Evolutionary conservation across 129 eudicot species (phyloP), one percentile per base, ranked within the genome.

Genomic region (Centaurea solstitialis): DNA sequence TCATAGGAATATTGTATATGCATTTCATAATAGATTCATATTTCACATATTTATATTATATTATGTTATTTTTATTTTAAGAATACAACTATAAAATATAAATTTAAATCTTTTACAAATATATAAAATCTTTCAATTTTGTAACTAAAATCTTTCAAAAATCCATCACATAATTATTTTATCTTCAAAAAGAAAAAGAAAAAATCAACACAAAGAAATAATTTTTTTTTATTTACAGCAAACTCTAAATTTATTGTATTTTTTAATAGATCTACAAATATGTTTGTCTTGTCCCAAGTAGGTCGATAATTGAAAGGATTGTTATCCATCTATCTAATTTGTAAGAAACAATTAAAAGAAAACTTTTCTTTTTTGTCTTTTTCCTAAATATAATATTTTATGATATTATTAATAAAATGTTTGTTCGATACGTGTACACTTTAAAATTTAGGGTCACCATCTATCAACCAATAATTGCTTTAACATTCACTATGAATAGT

Each of bases 381-480:
- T 17, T n/a, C 18, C 22, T 17, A 50, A 50, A 15, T 38, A 13
- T 76, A 6, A 1, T 7, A 67, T 1, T 5, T 18, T 69, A 13
- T 45, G 0, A 24, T 9, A 28, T 30, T 33, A 18, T 6, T 68
- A 0, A 43, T 47, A 47, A 77, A 78, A 41, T 18, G 45, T 78
- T 45, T 10, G 43, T 53, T 47, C 20, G 7, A 18, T 78, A 69
- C 75, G 76, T 78, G 68, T 45, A 69, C 53, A 78, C 66, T 45
- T 45, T 70, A 13, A 17, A 18, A 57, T 7, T 17, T 23, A 41
- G 43, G 26, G 81, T 66, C 74, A 67, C 66, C 18, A 43, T 77
- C 81, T 68, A 40, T 0, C 74, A 41, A 23, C 80, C 64, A 76
- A 76, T 76, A 21, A 77, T 77, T 67, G 74, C 74, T 67, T 66